A percentile compares a stretch with the other conserved stretches of the same genome.
phyloP scores from a whole-genome alignment of 257 asterid species.

The Cordia subcordata region DNA sequence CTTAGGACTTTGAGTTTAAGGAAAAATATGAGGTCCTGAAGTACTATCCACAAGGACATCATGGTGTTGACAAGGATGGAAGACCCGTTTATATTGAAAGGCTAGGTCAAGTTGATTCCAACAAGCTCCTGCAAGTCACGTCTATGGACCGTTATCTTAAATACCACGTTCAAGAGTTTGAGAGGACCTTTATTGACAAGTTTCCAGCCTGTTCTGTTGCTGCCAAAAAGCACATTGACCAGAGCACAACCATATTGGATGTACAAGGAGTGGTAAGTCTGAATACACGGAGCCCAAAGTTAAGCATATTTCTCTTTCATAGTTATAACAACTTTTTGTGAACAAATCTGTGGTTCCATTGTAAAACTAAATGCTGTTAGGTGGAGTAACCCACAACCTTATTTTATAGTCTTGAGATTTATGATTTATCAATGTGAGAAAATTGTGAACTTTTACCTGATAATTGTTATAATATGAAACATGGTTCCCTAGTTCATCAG shows the following conservation, averaged over 20 bases:
- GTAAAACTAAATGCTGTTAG: no score
- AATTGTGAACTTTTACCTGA: no score
- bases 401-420: neutral
- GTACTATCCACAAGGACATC: slow-evolving; percentile 84
- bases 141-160: slow-evolving; percentile 62
- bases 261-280: slow-evolving; percentile 88
- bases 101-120: slow-evolving; percentile 66
- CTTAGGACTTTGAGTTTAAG: slow-evolving; percentile 60
- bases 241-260: slow-evolving; percentile 81
- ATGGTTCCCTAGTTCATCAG: no score
- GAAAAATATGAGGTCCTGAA: slow-evolving; percentile 67
- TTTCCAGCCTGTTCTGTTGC: slow-evolving; percentile 81
- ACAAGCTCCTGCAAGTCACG: slow-evolving; percentile 72
- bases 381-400: no score
- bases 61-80: slow-evolving; percentile 70
- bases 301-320: no score
- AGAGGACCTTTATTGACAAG: slow-evolving; percentile 66
- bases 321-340: no score
- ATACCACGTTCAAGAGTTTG: slow-evolving; percentile 78
- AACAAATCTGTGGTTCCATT: no score
- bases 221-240: slow-evolving; percentile 63
- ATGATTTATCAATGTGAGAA: no score
- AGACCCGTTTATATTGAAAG: slow-evolving; percentile 70
- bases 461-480: no score
- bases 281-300: neutral